Evolutionary conservation across 2,329 filamentous ascomycete genomes (phyloP).

Genomic region (Coniella vitis): DNA sequence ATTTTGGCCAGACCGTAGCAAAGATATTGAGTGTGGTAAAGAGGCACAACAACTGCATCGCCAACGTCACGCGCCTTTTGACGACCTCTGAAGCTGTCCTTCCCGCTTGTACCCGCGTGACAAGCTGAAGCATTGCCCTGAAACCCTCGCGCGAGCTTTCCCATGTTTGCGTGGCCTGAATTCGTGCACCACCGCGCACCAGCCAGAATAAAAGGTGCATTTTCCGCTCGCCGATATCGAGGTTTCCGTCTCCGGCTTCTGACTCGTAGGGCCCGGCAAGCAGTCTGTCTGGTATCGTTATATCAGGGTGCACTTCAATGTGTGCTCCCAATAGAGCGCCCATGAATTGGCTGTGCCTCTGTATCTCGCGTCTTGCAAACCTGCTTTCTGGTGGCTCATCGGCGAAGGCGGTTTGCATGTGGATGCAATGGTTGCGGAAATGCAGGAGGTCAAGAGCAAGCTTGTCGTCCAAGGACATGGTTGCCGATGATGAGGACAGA

Average conservation of each 20-base stretch:
- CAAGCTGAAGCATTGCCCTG: slow-evolving; percentile 8
- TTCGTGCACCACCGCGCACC: slow-evolving; percentile 19
- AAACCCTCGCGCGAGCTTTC: slow-evolving; percentile 20
- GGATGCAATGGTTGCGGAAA: not conserved
- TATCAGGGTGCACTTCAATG: slow-evolving; percentile 21
- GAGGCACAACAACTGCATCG: slow-evolving; percentile 3
- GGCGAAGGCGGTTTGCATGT: no score
- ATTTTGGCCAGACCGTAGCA: slow-evolving; percentile 11
- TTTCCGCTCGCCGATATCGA: slow-evolving; percentile 14
- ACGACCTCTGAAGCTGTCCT: not conserved
- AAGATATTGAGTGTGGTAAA: slow-evolving; percentile 12
- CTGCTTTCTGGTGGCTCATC: no score
- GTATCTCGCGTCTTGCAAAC: not conserved
- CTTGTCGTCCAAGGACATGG: slow-evolving; percentile 13
- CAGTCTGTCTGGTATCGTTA: slow-evolving; percentile 22
- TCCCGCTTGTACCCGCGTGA: not conserved
- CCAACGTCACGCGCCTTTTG: slow-evolving; percentile 5
- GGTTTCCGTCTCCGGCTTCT: not conserved
- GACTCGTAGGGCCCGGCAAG: slow-evolving; percentile 21
- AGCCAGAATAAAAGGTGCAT: slow-evolving; percentile 25
- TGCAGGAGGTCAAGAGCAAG: slow-evolving; percentile 6
- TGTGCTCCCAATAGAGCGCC: slow-evolving; percentile 12
- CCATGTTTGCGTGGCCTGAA: slow-evolving; percentile 21
- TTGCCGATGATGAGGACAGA: no score
- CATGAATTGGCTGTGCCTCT: not conserved